Evolutionary conservation across 1,139 yeast species (phyloP), one percentile per base, ranked within the genome.

Genomic region (Nematodospora anomalae): DNA sequence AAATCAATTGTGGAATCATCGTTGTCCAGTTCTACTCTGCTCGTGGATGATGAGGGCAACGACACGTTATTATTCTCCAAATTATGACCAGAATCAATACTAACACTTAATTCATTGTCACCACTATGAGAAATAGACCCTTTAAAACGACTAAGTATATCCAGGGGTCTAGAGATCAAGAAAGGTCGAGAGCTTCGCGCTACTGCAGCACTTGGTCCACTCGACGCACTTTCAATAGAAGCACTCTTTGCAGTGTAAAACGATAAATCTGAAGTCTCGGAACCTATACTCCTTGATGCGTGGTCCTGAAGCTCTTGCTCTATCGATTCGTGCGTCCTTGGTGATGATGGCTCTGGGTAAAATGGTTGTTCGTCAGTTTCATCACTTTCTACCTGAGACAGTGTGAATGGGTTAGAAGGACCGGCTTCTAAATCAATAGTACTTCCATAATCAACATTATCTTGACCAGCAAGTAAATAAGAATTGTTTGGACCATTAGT

Each of bases 81-180:
- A 8, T 33, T 37, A 14, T 27, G 26, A 11, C 45, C 50, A 7
- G 56, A 53, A 39, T 61, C 66, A 29, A 60, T 55, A 32, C 64
- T 60, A 14, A 50, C 47, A 40, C 64, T 58, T 26, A 59, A 38
- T 14, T 51, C 53, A 13, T 32, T 33, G 8, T 28, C 34, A 11
- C 20, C 28, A 16, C 28, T 27, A 10, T 28, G 6, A n/a, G n/a
- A n/a, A 11, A 16, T 20, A n/a, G 29, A 30, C 9, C 8, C n/a
- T n/a, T 28, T 38, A 33, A 47, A 51, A 29, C 52, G 52, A 42
- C 56, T 55, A 28, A 60, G 49, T 2, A 59, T 56, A 29, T 58
- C 60, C 62, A 59, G 60, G 11, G 65, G 64, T 32, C 51, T 48
- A 11, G 53, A 32, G 31, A 47, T 36, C 21, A 42, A 32, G 30